These are phyloP conservation scores for Clavispora santaluciae DNA, from an alignment of 805 yeast genomes.

Conservation along the genomic window DNA sequence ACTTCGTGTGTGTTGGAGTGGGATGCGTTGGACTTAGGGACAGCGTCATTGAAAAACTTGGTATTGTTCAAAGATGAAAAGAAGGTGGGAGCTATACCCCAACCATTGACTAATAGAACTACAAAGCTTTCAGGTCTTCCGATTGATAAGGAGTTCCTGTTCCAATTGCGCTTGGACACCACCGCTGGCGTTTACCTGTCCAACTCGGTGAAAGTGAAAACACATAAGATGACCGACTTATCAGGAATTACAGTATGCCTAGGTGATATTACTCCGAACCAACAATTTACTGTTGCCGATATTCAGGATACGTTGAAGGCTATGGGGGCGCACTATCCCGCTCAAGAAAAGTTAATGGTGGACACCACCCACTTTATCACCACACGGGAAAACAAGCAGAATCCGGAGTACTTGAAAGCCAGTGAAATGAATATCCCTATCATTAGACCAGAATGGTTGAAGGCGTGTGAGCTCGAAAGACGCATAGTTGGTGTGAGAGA, in stretches of 20 bases:
- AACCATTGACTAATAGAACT: constrained; percentile 69
- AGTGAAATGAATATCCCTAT: constrained; percentile 83
- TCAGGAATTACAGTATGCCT: constrained; percentile 88
- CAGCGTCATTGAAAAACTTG: constrained; percentile 71
- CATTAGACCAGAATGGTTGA: constrained; percentile 94
- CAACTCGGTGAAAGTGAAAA: constrained; percentile 61
- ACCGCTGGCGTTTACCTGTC: constrained; percentile 84
- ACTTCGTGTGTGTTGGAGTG: constrained; percentile 93
- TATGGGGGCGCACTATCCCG: constrained; percentile 75
- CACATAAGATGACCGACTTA: constrained; percentile 95
- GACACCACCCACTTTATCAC: constrained; percentile 96
- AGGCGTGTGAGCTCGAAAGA: constrained; percentile 86
- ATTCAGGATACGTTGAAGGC: constrained; percentile 55
- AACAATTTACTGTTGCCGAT: constrained; percentile 43
- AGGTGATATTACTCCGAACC: constrained; percentile 67
- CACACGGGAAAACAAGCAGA: constrained; percentile 52
- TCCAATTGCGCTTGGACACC: constrained; percentile 77
- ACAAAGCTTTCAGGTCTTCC: constrained; percentile 91
- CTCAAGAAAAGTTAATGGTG: constrained; percentile 68
- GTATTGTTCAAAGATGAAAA: constrained; percentile 70
- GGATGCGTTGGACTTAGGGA: constrained; percentile 82
- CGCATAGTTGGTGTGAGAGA: constrained; percentile 91
- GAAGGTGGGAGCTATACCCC: constrained; percentile 78
- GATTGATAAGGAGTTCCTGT: constrained; percentile 74
- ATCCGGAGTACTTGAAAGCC: constrained; percentile 72